These are phyloP conservation scores for Porcisia hertigi DNA, from an alignment of 208 protist species.

Conservation along the genomic window DNA sequence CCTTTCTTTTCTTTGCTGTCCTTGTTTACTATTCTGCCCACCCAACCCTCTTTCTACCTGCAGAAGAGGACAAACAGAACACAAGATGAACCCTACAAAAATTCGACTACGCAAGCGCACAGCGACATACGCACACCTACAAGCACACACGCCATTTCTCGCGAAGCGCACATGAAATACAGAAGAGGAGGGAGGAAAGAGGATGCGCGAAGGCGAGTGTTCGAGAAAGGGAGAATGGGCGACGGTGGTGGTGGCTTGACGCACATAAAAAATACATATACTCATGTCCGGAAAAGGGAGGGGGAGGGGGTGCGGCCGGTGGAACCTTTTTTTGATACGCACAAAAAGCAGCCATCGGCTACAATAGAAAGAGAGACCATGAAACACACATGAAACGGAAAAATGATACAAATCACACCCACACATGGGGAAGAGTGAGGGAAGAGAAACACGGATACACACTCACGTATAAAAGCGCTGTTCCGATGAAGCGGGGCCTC, in stretches of 20 bases:
- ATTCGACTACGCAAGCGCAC: not conserved
- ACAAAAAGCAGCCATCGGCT: not conserved
- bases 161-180: not conserved
- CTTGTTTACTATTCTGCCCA: not conserved
- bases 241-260: not conserved
- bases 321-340: not conserved
- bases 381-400: not conserved
- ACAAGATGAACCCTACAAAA: not conserved
- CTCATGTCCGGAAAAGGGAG: not conserved
- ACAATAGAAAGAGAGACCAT: conserved; percentile 2
- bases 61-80: not conserved
- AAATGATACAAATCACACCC: conserved; percentile 1
- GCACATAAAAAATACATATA: conserved; percentile 9
- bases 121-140: not conserved
- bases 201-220: not conserved
- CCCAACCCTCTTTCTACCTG: not conserved
- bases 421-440: not conserved
- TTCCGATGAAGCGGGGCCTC: not conserved
- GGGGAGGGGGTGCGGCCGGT: not conserved
- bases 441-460: conserved; percentile 1
- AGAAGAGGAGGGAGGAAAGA: not conserved
- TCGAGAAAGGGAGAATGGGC: not conserved
- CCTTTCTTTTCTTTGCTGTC: not conserved
- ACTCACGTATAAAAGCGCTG: conserved; percentile 4
- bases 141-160: not conserved